A percentile compares a stretch with the other conserved stretches of the same genome.
Conservation (phyloP, 2,329 filamentous ascomycete species). For the Epichloe festucae region DNA sequence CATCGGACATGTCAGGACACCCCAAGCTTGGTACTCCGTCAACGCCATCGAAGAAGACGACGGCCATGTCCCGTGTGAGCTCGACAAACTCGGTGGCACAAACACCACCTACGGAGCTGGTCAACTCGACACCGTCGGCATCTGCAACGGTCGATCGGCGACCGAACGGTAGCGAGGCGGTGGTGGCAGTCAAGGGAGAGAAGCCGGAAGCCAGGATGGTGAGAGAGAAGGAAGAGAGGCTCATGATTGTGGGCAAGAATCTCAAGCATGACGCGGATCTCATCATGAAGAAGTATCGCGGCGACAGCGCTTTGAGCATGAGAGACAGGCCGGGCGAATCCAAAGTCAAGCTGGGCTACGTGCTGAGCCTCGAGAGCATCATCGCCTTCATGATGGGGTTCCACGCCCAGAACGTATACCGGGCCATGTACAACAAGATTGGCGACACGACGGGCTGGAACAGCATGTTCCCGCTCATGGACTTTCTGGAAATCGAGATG, state of each 20-base stretch:
- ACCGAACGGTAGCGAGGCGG: slow-evolving; percentile 21
- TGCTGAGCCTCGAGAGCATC: slow-evolving; percentile 35
- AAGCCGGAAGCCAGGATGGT: slow-evolving; percentile 14
- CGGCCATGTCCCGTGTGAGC: slow-evolving; percentile 39
- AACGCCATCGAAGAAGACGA: slow-evolving; percentile 39
- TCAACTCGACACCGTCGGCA: slow-evolving; percentile 19
- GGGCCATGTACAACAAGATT: slow-evolving; percentile 29
- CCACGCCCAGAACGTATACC: slow-evolving; percentile 32
- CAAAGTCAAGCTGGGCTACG: slow-evolving; percentile 27
- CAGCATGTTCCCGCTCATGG: slow-evolving; percentile 31
- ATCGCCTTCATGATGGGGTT: slow-evolving; percentile 42
- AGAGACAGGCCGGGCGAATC: slow-evolving; percentile 16
- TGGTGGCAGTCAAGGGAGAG: slow-evolving; percentile 11
- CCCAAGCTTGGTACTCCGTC: slow-evolving; percentile 27
- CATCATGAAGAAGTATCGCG: slow-evolving; percentile 20
- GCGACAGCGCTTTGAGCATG: slow-evolving; percentile 11
- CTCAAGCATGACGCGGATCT: slow-evolving; percentile 42
- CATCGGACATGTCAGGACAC: slow-evolving; percentile 25
- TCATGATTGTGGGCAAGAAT: slow-evolving; percentile 30
- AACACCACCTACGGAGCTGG: slow-evolving; percentile 37
- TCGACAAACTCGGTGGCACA: slow-evolving; percentile 39
- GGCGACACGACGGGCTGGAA: slow-evolving; percentile 29
- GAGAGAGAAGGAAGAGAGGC: slow-evolving; percentile 23
- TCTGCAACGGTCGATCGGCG: slow-evolving; percentile 13
- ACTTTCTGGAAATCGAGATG: slow-evolving; percentile 26